Percentiles rank a stretch among this genome's conserved stretches.
phyloP scores from a whole-genome alignment of 2,329 filamentous ascomycete genomes.

The Claviceps purpurea region DNA sequence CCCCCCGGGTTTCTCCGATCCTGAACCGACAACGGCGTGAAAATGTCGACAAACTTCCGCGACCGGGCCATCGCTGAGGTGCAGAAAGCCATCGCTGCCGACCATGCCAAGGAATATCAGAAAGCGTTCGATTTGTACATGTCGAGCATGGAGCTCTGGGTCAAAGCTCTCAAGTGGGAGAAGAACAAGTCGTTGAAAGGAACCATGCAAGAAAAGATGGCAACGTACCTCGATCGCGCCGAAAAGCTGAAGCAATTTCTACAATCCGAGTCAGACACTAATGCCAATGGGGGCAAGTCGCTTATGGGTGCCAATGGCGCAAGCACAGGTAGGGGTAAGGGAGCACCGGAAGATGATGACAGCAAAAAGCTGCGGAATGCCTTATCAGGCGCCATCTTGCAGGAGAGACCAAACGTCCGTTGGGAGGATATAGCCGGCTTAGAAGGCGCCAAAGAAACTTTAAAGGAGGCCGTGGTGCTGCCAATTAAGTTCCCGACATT shows the following conservation, averaged over 20 bases:
- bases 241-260: conserved; percentile 95
- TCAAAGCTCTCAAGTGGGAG: conserved; percentile 98
- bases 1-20: background rate
- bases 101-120: conserved; percentile 92
- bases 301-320: conserved; percentile 57
- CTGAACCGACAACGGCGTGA: conserved; percentile 14
- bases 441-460: conserved; percentile 84
- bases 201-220: conserved; percentile 90
- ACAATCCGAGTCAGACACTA: conserved; percentile 60
- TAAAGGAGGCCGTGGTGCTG: conserved; percentile 95
- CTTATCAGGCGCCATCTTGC: conserved; percentile 79
- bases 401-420: conserved; percentile 89
- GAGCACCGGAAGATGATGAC: conserved; percentile 72
- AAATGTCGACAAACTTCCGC: conserved; percentile 93
- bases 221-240: conserved; percentile 95
- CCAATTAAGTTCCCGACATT: conserved; percentile 97
- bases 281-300: conserved; percentile 48
- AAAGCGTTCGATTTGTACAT: conserved; percentile 96
- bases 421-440: conserved; percentile 98
- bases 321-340: conserved; percentile 44
- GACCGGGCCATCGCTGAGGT: conserved; percentile 93
- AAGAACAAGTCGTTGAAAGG: conserved; percentile 96
- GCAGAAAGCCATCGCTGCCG: conserved; percentile 92
- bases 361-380: conserved; percentile 90
- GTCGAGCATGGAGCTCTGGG: conserved; percentile 90